Evolutionary conservation across 805 yeast species (phyloP).

Genomic region (Pichia occidentalis): DNA sequence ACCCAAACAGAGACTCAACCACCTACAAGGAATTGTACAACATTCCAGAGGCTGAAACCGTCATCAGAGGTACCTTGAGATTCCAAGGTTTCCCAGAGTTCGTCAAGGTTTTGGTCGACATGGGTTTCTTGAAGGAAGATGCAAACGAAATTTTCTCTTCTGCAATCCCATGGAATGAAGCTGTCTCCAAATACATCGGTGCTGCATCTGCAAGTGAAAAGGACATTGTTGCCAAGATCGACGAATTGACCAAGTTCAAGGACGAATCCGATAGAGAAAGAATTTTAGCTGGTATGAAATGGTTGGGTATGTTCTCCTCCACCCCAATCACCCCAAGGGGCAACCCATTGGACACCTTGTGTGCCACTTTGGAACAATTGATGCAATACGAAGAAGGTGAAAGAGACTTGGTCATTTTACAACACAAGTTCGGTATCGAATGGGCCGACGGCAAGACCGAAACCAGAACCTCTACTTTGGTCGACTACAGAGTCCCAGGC

Average conservation of each 20-base stretch:
- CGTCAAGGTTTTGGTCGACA: conserved; percentile 88
- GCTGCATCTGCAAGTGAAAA: conserved; percentile 62
- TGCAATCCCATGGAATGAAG: conserved; percentile 79
- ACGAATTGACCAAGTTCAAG: conserved; percentile 73
- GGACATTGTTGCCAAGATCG: conserved; percentile 72
- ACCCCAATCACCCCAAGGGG: conserved; percentile 77
- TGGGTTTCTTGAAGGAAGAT: conserved; percentile 84
- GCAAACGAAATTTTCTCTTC: conserved; percentile 51
- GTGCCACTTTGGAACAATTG: conserved; percentile 91
- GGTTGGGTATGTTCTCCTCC: conserved; percentile 90
- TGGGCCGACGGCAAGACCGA: conserved; percentile 91
- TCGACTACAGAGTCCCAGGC: conserved; percentile 87
- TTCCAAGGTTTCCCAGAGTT: conserved; percentile 99
- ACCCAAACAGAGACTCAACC: conserved; percentile 98
- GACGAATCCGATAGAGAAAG: conserved; percentile 76
- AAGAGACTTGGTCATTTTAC: conserved; percentile 90
- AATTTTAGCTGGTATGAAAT: conserved; percentile 79
- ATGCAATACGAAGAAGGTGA: conserved; percentile 96
- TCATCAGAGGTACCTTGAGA: conserved; percentile 94
- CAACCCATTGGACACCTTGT: conserved; percentile 90
- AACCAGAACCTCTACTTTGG: conserved; percentile 90
- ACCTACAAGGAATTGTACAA: conserved; percentile 83
- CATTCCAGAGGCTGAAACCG: conserved; percentile 96
- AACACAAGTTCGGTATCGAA: conserved; percentile 96
- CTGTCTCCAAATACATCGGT: conserved; percentile 67